phyloP scores from a whole-genome alignment of 352 stramenopile species.

The Albugo laibachii region DNA sequence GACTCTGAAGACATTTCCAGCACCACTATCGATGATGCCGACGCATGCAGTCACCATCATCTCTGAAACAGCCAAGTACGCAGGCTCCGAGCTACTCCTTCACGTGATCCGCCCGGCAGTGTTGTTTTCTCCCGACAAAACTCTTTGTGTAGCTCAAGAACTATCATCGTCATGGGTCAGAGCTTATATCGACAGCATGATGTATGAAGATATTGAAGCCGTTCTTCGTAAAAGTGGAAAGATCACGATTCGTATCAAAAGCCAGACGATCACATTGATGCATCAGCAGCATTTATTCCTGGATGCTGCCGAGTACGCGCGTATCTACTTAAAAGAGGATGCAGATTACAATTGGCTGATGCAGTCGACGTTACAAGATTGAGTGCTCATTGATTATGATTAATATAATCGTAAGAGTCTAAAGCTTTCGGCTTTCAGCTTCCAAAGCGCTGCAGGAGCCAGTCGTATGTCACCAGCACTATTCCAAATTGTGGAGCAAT shows the following conservation, averaged over 20 bases:
- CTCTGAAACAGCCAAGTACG: conserved; percentile 42
- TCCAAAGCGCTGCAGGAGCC: conserved; percentile 37
- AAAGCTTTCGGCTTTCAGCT: too few species aligned
- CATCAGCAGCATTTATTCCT: conserved; percentile 51
- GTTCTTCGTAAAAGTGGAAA: conserved; percentile 14
- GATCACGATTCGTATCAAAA: conserved; percentile 22
- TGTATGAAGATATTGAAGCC: conserved; percentile 60
- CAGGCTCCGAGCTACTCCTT: conserved; percentile 40
- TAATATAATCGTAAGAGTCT: too few species aligned
- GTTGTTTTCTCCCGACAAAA: conserved; percentile 32
- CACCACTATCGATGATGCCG: conserved; percentile 34
- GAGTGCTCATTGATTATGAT: too few species aligned
- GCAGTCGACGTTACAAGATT: background rate
- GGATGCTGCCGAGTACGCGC: conserved; percentile 45
- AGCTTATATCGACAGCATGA: conserved; percentile 55
- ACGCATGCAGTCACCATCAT: conserved; percentile 46
- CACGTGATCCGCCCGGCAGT: conserved; percentile 48
- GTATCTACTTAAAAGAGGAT: conserved; percentile 10
- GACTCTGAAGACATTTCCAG: conserved; percentile 34
- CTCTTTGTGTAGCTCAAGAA: conserved; percentile 21
- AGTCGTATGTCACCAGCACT: conserved; percentile 65
- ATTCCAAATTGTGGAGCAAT: conserved; percentile 72
- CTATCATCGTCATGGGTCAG: conserved; percentile 27
- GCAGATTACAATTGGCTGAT: conserved; percentile 26
- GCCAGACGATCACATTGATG: conserved; percentile 23